Base-by-base conservation (phyloP, 352 stramenopile genomes). In the Aphanomyces invadans region DNA sequence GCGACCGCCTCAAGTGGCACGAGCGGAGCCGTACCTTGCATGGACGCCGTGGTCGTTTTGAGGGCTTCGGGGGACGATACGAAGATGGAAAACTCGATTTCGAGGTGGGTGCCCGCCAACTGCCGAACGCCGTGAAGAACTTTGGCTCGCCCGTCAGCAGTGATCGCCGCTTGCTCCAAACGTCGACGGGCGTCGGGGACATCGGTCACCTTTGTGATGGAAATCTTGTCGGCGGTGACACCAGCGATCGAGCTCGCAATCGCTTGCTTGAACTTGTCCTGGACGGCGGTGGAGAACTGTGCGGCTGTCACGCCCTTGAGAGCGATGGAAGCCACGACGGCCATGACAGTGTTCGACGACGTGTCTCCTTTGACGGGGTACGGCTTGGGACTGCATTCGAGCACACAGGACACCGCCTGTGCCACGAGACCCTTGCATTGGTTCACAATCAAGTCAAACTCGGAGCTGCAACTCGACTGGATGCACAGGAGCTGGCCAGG, bases 231-330 rank as follows among this genome's bases (percentile, higher is more conserved):
- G 49, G 49, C 49, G 12, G 49, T 39, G 25, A 57, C 49, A 5
- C 49, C 49, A 11, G 49, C 1, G 9, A 57, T 33, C 5, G 49
- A 15, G 12, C 1, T 3, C 21, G 4, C 49, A 39, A 57, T 38
- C 25, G 49, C 49, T 32, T 29, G 0, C 12, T 33, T 32, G 23
- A 57, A 57, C 29, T 57, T 57, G 49, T 29, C 23, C 49, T 57
- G 49, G 25, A 57, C 29, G 0, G 49, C 29, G 21, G 49, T 0
- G 11, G 49, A 38, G 23, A 57, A 57, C 25, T 57, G 25, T n/a
- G 49, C 49, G 12, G 49, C 49, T 7, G 49, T 38, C 25, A 57
- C 49, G 29, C 49, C 49, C n/a, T 57, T 7, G 49, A 57, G 12
- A n/a, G 49, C 49, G 23, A 57, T 38, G 29, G 12, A 38, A 1